Base-by-base conservation (phyloP, 2,329 filamentous ascomycete species). In the Coniochaeta prunicola region DNA sequence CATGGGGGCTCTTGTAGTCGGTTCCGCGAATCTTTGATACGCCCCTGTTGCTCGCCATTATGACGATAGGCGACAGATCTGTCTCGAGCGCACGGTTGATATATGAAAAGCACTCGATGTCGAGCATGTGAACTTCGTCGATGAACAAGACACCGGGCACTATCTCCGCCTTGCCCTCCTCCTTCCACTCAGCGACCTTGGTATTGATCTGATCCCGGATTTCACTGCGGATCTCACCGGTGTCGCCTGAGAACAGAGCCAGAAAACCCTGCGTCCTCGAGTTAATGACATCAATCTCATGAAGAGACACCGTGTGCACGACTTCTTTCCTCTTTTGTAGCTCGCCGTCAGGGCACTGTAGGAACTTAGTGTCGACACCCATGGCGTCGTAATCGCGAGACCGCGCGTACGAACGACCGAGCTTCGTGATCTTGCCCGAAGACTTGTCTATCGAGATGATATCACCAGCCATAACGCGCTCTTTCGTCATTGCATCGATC, bases 281-380 rank as follows among this genome's bases (percentile, higher is more conserved):
- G 79, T 99, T 99, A 81, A 99, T 99, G 63, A 99, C 94, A 70
- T 99, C 94, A 64, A 99, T 99, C 77, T 99, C 94, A 76, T 99
- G 94, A 13, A 99, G 84, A 31, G 89, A 93, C 61, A 99, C 94
- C 0, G 94, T 99, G 75, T 99, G 94, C 7, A 97, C 90, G 1
- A 96, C 92, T 76, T 99, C 94, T 73, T 96, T 94, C 66, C 94
- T 90, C 74, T 96, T 96, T 75, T 99, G 94, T 38, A 99, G 83
- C 78, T 99, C 94, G 67, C 94, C 94, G 70, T 99, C 94, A 2
- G 94, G 94, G 72, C 93, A 97, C 74, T 97, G 92, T 42, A 99
- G 85, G 73, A 97, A 99, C 74, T 97, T 97, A 66, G 93, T 97
- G 73, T 99, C 94, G 55, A 92, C 91, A 53, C 94, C 94, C 92